phyloP scores from a whole-genome alignment of 2,329 filamentous ascomycete genomes.

The Aureobasidium melanogenum region DNA sequence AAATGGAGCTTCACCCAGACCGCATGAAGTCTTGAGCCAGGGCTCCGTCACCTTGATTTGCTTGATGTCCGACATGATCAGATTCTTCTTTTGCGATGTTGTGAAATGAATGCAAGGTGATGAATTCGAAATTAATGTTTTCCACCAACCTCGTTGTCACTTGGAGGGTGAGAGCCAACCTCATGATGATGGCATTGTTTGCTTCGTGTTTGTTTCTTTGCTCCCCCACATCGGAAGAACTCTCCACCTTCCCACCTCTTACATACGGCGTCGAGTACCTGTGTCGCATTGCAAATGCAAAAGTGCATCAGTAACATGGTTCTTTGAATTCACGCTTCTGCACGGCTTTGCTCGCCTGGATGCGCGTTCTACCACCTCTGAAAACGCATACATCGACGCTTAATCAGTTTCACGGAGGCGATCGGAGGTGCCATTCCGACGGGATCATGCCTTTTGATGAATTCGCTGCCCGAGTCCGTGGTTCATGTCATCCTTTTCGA shows the following conservation, averaged over 20 bases:
- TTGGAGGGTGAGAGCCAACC: neutral
- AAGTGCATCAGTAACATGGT: neutral
- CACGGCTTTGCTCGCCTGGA: slow-evolving; percentile 5
- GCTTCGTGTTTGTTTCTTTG: neutral
- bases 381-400: neutral
- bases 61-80: slow-evolving; percentile 24
- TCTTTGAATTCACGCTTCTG: neutral
- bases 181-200: slow-evolving; percentile 10
- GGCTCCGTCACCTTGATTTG: slow-evolving; percentile 31
- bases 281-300: neutral
- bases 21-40: slow-evolving; percentile 54
- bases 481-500: neutral
- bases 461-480: neutral
- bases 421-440: neutral
- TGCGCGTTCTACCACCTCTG: neutral
- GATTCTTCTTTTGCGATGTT: neutral
- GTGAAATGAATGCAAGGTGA: neutral
- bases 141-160: neutral
- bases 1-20: slow-evolving; percentile 65
- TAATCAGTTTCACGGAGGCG: neutral
- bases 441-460: neutral
- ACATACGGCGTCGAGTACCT: neutral
- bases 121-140: neutral
- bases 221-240: neutral
- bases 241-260: neutral